Evolutionary conservation across 768 basidiomycete genomes (phyloP), one percentile per base, ranked within the genome.

Genomic region (Clitopilus passeckerianus): DNA sequence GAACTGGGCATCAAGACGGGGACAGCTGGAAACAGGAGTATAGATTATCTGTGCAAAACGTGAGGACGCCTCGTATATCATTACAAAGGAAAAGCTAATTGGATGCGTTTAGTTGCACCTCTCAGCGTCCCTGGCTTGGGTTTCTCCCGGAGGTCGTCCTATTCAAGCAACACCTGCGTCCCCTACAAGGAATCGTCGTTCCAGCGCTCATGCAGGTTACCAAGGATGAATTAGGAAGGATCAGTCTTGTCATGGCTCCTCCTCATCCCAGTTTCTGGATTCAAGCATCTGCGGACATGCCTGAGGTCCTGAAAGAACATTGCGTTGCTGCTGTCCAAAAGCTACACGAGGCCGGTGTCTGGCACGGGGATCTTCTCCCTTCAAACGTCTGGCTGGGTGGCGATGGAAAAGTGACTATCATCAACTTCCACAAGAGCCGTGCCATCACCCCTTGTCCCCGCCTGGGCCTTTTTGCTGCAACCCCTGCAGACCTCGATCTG

Each of bases 191-290:
- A 18, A 68, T 69, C 15, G 72, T 82, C 1, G 77, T 86, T 4
- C 84, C 86, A 0, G 66, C 71, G 37, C 67, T 88, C 58, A 83
- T 87, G 54, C 33, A 55, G 16, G 30, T 55, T 22, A 33, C 54
- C 14, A 50, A 20, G 46, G 46, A 50, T 12, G 68, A 71, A 61
- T 65, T 75, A 24, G 72, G 71, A 54, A 65, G 70, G 9, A 70
- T 81, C 52, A 75, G 75, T 63, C 65, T 81, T 6, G 68, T 78
- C 12, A 80, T 84, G 76, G 83, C 81, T 63, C 71, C 80, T 15
- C 86, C 86, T 0, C 83, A 87, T 63, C 72, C 70, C 15, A 75
- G 76, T 6, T 84, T 86, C 67, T 87, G 86, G 85, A 77, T 85
- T 60, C 80, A 86, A 62, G 82, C 87, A 14, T 82, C 78, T 5